Evolutionary conservation across 768 basidiomycete species (phyloP), one percentile per base, ranked within the genome.

Genomic region (Galerina sulciceps): DNA sequence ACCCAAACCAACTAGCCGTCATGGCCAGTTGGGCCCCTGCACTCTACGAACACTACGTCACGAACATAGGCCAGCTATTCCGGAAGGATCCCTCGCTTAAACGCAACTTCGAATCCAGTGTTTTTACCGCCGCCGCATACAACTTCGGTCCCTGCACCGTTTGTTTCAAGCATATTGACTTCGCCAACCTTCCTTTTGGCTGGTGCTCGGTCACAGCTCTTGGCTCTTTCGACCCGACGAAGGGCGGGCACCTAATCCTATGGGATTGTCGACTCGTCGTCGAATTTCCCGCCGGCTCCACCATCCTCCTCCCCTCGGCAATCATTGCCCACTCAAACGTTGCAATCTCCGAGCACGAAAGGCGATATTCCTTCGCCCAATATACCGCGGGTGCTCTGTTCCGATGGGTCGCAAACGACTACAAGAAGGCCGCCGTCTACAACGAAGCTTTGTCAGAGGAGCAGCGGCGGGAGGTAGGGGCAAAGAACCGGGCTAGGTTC

Each of bases 281-380:
- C 8, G 41, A 58, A 26, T 58, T 58, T 17, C 57, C 57, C 15
- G 49, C 57, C 14, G 57, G 49, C 6, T 51, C 57, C 3, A 58
- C 49, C 10, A 58, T 58, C 15, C 20, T 52, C 0, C 43, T 59
- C 35, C 41, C 58, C 14, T 59, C 58, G 0, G 58, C 58, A 1
- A 17, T 48, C 17, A 31, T 59, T 10, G 15, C 51, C 17, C 58
- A 59, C 40, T 54, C 51, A 10, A 59, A 53, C 37, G 40, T 23
- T 3, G 8, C 51, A 10, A 53, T 53, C 20, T 6, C 10, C 8
- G 23, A n/a, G 1, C 1, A 53, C 17, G 58, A 59, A 45, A 14
- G 11, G 14, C 38, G 58, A 1, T 59, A 59, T 34, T 59, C 51
- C 0, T 59, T 59, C 18, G 34, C 58, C 4, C 58, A 59, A 18